These are phyloP conservation scores for Glomus cerebriforme DNA, from an alignment of 192 early-diverging fungal genomes.

Conservation along the genomic window DNA sequence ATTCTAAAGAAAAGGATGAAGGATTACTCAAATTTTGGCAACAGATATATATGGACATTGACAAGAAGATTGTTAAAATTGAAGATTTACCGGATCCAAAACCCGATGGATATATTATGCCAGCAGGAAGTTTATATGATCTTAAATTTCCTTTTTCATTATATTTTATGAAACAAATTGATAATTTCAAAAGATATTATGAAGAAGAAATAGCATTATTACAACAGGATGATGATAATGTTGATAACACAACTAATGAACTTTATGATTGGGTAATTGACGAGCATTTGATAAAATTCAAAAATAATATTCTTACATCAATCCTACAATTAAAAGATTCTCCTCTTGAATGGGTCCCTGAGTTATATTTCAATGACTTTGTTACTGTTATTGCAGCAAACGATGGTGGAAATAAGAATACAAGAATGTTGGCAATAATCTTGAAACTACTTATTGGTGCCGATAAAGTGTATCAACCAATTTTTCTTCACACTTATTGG, in stretches of 20 bases:
- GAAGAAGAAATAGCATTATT: slow-evolving; percentile 1
- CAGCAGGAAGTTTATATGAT: background rate
- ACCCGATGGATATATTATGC: slow-evolving; percentile 25
- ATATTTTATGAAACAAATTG: slow-evolving; percentile 32
- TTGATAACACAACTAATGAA: slow-evolving; percentile 16
- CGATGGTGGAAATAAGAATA: background rate
- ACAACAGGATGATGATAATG: slow-evolving; percentile 6
- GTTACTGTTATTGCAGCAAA: background rate
- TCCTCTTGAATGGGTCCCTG: background rate
- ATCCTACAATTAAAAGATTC: background rate
- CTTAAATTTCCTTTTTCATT: slow-evolving; percentile 29
- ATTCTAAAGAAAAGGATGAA: background rate
- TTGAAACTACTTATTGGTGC: slow-evolving; percentile 6
- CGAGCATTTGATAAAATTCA: background rate
- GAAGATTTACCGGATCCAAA: slow-evolving; percentile 10
- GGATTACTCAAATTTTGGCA: slow-evolving; percentile 18
- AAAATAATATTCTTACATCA: background rate
- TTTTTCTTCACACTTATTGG: slow-evolving; percentile 22
- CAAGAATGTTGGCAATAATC: background rate
- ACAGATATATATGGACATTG: background rate
- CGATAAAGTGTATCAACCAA: slow-evolving; percentile 16
- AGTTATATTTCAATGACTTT: slow-evolving; percentile 31
- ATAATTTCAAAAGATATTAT: slow-evolving; percentile 14
- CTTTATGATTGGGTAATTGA: slow-evolving; percentile 12
- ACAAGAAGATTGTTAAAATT: slow-evolving; percentile 26